phyloP scores from a whole-genome alignment of 805 yeast species.

The Saturnispora serradocipensis region DNA sequence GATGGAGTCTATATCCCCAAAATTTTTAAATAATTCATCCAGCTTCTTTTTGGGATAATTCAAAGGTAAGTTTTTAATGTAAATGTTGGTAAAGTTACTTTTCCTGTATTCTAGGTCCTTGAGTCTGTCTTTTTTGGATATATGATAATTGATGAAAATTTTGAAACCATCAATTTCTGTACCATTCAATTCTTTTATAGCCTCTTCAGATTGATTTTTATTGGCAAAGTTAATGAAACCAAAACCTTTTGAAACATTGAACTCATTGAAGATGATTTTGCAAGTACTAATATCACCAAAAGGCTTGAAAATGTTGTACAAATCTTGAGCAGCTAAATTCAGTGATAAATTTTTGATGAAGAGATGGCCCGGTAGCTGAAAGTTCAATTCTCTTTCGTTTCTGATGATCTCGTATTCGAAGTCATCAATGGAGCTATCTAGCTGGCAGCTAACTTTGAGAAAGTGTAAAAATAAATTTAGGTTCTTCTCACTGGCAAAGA shows the following conservation, averaged over 20 bases:
- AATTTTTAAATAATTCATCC: constrained; percentile 33
- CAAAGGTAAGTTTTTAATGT: constrained; percentile 42
- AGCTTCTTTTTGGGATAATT: constrained; percentile 31
- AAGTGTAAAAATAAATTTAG: constrained; percentile 14
- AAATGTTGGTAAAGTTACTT: constrained; percentile 44
- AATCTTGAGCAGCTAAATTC: constrained; percentile 29
- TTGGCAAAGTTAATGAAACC: constrained; percentile 62
- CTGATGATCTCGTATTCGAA: constrained; percentile 13
- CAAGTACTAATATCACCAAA: constrained; percentile 38
- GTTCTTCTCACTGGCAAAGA: constrained; percentile 13
- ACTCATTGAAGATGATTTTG: constrained; percentile 39
- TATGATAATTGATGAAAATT: constrained; percentile 52
- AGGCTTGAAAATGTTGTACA: constrained; percentile 29
- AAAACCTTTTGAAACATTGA: constrained; percentile 39
- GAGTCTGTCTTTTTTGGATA: constrained; percentile 53
- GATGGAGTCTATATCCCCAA: constrained; percentile 40
- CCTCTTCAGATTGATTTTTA: constrained; percentile 50
- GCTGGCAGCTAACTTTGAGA: not conserved
- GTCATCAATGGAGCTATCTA: constrained; percentile 2
- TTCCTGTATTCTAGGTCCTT: constrained; percentile 36
- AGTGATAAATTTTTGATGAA: constrained; percentile 43
- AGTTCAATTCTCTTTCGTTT: constrained; percentile 14
- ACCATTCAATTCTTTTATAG: constrained; percentile 37
- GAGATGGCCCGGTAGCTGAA: constrained; percentile 42
- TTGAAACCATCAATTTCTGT: constrained; percentile 23